These are phyloP conservation scores for Penicillium capsulatum DNA, from an alignment of 2,329 filamentous ascomycete genomes.

Conservation along the genomic window DNA sequence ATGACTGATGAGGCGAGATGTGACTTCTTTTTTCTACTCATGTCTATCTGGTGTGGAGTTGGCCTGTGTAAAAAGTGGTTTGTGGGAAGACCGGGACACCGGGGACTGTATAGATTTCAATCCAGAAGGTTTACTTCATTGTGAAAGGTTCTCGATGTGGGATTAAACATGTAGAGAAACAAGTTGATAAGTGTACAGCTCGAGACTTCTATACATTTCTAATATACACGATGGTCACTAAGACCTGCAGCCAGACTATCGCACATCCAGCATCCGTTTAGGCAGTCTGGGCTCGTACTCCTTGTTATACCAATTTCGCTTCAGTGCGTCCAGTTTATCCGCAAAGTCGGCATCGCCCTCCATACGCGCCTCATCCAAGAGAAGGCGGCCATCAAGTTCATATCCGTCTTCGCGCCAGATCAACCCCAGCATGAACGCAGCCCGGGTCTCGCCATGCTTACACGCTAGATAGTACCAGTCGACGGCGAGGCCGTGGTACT, in stretches of 20 bases:
- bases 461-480: constrained; percentile 36
- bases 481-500: constrained; percentile 28
- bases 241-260: too few species aligned
- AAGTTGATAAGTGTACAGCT: too few species aligned
- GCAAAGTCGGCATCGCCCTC: constrained; percentile 10
- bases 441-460: constrained; percentile 15
- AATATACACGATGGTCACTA: too few species aligned
- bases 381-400: constrained; percentile 9
- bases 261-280: constrained; percentile 21
- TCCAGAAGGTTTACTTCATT: too few species aligned
- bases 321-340: constrained; percentile 12
- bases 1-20: constrained; percentile 8
- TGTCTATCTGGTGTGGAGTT: background rate
- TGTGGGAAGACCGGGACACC: too few species aligned
- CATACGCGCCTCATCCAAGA: constrained; percentile 13
- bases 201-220: too few species aligned
- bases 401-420: constrained; percentile 27
- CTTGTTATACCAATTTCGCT: constrained; percentile 22
- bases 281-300: constrained; percentile 16
- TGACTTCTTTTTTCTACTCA: background rate
- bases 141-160: too few species aligned
- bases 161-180: too few species aligned
- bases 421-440: constrained; percentile 28
- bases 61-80: too few species aligned
- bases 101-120: too few species aligned